Base-by-base conservation (phyloP, 305 asterid species). In the Fraxinus xanthoxyloides region DNA sequence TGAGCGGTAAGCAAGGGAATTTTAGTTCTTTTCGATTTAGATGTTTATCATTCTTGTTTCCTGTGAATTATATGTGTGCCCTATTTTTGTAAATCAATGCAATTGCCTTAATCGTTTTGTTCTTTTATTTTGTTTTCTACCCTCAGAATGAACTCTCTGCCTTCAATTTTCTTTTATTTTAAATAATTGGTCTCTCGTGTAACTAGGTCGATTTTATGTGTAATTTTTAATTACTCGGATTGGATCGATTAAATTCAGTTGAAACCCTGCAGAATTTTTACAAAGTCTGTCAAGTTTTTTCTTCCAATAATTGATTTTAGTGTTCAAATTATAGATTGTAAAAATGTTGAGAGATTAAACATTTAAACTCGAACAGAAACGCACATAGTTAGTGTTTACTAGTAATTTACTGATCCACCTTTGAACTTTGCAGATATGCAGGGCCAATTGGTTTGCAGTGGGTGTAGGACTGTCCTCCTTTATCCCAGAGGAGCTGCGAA, bases 401-500 rank as follows among this genome's bases (percentile, higher is more conserved):
- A 28, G 26, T 31, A 32, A 6, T 72, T 72, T 30, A 30, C 1
- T 10, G 4, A 32, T 51, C 21, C 23, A 72, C 13, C 5, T 24
- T 72, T 36, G 77, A 72, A 72, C 59, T 65, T 69, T 72, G 48
- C 84, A 91, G 94, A 85, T 81, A 95, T 92, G 98, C 98, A 92
- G 95, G 90, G 86, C 87, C 97, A 95, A 84, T 85, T 95, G 75
- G 91, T 93, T 84, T 95, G 98, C 87, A 85, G 82, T 77, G 98
- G 99, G 70, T 95, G 99, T 84, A 89, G 98, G 87, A 93, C 91
- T 77, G 84, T 91, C 65, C 96, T 95, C 79, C 88, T 92, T 80
- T 95, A 91, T 84, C 98, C 99, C 34, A 88, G 98, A 87, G 99
- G 98, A 81, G 95, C 98, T 78, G 10, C 92, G 75, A 95, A 89